Percentiles rank a stretch among this genome's conserved stretches.
phyloP scores from a whole-genome alignment of 495 filamentous ascomycete genomes.

The Halenospora varia region DNA sequence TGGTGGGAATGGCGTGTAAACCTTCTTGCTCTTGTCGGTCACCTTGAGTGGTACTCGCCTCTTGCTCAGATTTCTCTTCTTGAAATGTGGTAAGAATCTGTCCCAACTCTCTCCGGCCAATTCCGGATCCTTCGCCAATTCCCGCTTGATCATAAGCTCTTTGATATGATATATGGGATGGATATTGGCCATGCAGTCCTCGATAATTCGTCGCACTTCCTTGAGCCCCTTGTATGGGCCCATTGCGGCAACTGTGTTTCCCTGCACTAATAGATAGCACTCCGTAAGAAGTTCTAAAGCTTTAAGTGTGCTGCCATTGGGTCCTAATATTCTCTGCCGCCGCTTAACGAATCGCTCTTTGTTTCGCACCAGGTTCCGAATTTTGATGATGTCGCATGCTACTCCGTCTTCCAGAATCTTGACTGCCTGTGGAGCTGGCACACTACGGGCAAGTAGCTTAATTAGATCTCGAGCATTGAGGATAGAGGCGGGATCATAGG shows the following conservation, averaged over 20 bases:
- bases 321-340: constrained; percentile 83
- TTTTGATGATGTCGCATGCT: constrained; percentile 92
- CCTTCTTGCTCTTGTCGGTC: constrained; percentile 89
- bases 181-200: constrained; percentile 96
- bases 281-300: constrained; percentile 92
- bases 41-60: constrained; percentile 79
- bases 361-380: constrained; percentile 82
- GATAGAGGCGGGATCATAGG: constrained; percentile 90
- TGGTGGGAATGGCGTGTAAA: constrained; percentile 76
- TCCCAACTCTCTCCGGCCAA: constrained; percentile 89
- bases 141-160: constrained; percentile 98
- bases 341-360: constrained; percentile 98
- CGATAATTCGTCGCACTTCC: constrained; percentile 82
- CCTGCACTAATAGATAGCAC: constrained; percentile 94
- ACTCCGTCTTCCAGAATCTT: constrained; percentile 91
- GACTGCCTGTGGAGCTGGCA: constrained; percentile 87
- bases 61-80: constrained; percentile 88
- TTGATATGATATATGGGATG: constrained; percentile 95
- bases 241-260: constrained; percentile 92
- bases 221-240: constrained; percentile 90
- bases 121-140: constrained; percentile 92
- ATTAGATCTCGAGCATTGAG: constrained; percentile 93
- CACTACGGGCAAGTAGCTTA: constrained; percentile 85
- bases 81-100: constrained; percentile 95
- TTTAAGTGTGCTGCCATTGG: constrained; percentile 81